Conservation (phyloP, 2,329 filamentous ascomycete genomes). For the Thielaviopsis musarum region DNA sequence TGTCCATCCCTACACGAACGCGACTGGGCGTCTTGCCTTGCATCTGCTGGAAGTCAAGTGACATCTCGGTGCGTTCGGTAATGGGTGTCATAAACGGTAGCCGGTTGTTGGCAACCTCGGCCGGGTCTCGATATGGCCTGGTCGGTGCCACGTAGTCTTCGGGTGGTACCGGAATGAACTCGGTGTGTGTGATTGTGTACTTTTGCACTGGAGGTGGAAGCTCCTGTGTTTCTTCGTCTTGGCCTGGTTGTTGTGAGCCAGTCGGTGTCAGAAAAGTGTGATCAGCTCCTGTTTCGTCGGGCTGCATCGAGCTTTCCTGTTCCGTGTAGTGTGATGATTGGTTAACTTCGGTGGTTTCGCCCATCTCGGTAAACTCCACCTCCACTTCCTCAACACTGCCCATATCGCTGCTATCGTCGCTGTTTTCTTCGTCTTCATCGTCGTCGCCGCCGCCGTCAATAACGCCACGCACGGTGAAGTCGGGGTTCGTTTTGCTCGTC, state of each 20-base stretch:
- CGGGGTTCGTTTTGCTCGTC: constrained; percentile 26
- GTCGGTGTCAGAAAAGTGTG: background rate
- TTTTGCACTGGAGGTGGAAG: constrained; percentile 21
- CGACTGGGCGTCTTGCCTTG: constrained; percentile 64
- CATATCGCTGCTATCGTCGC: constrained; percentile 11
- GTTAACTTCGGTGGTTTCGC: constrained; percentile 22
- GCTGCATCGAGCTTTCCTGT: constrained; percentile 1
- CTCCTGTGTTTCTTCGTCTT: background rate
- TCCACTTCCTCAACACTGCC: constrained; percentile 2
- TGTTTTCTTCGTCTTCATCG: constrained; percentile 16
- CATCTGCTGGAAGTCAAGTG: constrained; percentile 46
- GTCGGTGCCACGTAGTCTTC: constrained; percentile 73
- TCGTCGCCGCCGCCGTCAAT: constrained; percentile 20
- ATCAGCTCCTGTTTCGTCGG: background rate
- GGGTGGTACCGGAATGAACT: constrained; percentile 66
- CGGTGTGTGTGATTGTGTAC: constrained; percentile 37
- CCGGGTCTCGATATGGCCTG: constrained; percentile 65
- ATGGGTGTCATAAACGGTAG: constrained; percentile 98
- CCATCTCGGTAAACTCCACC: constrained; percentile 21
- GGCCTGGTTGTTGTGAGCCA: constrained; percentile 15
- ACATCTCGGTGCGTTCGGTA: constrained; percentile 85
- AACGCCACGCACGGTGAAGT: constrained; percentile 20
- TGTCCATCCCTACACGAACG: constrained; percentile 19
- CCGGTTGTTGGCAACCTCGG: constrained; percentile 69
- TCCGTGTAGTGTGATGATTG: constrained; percentile 13